These are phyloP conservation scores for Otatea glauca DNA, from an alignment of 176 grass and related monocot species.

Conservation along the genomic window DNA sequence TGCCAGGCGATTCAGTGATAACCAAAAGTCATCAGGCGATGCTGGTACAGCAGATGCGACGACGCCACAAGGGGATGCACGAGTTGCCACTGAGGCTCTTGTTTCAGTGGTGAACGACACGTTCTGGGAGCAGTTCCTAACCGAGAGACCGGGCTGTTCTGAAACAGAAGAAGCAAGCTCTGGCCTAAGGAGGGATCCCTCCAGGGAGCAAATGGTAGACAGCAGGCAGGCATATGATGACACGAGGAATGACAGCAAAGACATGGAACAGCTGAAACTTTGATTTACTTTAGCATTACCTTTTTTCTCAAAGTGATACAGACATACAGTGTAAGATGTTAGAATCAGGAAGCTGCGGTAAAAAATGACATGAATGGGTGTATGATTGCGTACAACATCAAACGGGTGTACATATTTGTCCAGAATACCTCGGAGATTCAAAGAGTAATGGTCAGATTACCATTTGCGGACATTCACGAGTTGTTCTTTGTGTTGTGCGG, in stretches of 20 bases:
- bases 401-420: constrained; percentile 31
- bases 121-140: constrained; percentile 98
- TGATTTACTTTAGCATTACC: constrained; percentile 37
- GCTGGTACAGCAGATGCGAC: constrained; percentile 5
- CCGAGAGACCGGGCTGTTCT: constrained; percentile 71
- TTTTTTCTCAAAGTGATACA: background rate
- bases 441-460: background rate
- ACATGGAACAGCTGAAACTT: constrained; percentile 59
- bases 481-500: background rate
- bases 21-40: constrained; percentile 18
- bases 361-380: background rate
- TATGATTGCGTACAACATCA: background rate
- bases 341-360: constrained; percentile 4
- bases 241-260: constrained; percentile 35
- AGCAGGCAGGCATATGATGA: constrained; percentile 30
- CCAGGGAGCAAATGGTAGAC: constrained; percentile 36
- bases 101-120: constrained; percentile 71
- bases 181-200: constrained; percentile 44
- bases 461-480: background rate
- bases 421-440: background rate
- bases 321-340: constrained; percentile 4
- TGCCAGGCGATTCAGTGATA: constrained; percentile 34
- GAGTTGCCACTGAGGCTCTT: constrained; percentile 43
- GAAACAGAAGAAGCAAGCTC: constrained; percentile 73
- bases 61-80: background rate